Percentiles rank a stretch among this genome's conserved stretches.
Conservation (phyloP, 805 yeast genomes). For the Nakazawaea populi region DNA sequence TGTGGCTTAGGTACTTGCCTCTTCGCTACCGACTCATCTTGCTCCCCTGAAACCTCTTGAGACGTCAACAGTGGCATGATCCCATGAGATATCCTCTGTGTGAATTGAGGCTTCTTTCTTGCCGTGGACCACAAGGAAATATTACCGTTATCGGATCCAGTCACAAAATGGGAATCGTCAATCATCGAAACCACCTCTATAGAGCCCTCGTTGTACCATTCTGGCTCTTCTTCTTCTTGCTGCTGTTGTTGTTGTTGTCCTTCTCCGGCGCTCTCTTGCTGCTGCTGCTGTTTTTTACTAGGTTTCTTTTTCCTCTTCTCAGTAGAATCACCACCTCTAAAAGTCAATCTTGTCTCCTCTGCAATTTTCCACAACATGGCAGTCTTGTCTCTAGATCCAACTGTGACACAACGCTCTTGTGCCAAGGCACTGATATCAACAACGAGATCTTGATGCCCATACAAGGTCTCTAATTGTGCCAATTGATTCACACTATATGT, state of each 20-base stretch:
- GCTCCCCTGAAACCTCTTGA: slow-evolving; percentile 51
- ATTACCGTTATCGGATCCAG: slow-evolving; percentile 94
- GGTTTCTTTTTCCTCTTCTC: slow-evolving; percentile 34
- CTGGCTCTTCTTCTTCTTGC: slow-evolving; percentile 19
- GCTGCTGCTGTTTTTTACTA: slow-evolving; percentile 12
- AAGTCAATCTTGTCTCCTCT: slow-evolving; percentile 90
- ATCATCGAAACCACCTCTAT: slow-evolving; percentile 87
- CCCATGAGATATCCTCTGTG: slow-evolving; percentile 75
- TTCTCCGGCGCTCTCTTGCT: slow-evolving; percentile 24
- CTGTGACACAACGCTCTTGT: slow-evolving; percentile 91
- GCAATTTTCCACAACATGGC: slow-evolving; percentile 96
- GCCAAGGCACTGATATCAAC: slow-evolving; percentile 75
- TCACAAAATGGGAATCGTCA: slow-evolving; percentile 88
- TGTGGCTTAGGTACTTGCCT: slow-evolving; percentile 61
- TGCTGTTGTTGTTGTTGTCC: slow-evolving; percentile 16
- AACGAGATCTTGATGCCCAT: slow-evolving; percentile 93
- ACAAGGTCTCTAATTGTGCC: slow-evolving; percentile 84
- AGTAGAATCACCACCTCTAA: slow-evolving; percentile 77
- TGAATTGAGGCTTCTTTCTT: slow-evolving; percentile 81
- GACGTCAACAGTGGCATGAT: slow-evolving; percentile 34
- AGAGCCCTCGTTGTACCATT: slow-evolving; percentile 71
- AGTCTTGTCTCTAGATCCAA: slow-evolving; percentile 91
- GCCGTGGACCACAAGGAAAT: slow-evolving; percentile 85
- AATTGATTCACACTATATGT: slow-evolving; percentile 81
- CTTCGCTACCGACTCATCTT: slow-evolving; percentile 26